Conservation (phyloP, 768 basidiomycete species). For the Auriscalpium vulgare region DNA sequence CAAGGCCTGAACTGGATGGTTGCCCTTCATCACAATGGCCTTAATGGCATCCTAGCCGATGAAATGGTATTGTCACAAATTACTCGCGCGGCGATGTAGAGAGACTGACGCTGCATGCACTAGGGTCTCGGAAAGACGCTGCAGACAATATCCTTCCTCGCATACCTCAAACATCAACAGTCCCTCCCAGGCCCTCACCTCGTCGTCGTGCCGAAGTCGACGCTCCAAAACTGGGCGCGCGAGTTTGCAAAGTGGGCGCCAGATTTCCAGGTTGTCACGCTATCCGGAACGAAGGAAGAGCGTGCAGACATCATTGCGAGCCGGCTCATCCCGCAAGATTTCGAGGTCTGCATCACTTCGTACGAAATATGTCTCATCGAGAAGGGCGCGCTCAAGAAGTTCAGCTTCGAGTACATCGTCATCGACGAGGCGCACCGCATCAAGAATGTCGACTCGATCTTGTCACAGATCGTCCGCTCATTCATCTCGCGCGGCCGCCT, state of each 20-base stretch:
- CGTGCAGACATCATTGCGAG: conserved; percentile 73
- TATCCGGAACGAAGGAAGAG: conserved; percentile 88
- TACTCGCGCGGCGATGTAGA: background rate
- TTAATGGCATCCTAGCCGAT: conserved; percentile 95
- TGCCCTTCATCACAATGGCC: conserved; percentile 88
- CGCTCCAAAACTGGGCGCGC: conserved; percentile 92
- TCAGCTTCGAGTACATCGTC: conserved; percentile 94
- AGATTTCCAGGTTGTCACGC: conserved; percentile 70
- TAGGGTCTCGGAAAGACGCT: conserved; percentile 97
- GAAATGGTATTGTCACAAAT: conserved; percentile 59
- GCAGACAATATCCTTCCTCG: conserved; percentile 95
- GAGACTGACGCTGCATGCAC: background rate
- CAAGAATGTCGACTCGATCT: conserved; percentile 96
- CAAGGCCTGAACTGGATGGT: conserved; percentile 99
- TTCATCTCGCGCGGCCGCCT: conserved; percentile 86
- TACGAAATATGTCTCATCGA: conserved; percentile 98
- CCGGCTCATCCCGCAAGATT: conserved; percentile 77
- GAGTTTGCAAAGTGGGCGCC: conserved; percentile 92
- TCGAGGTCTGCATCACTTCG: conserved; percentile 91
- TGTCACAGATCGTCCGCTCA: conserved; percentile 88
- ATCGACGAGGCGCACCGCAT: conserved; percentile 99
- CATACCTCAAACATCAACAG: conserved; percentile 84
- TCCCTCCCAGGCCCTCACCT: conserved; percentile 79
- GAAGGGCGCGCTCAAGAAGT: conserved; percentile 85
- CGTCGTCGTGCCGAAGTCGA: conserved; percentile 97